Evolutionary conservation across 2,329 filamentous ascomycete genomes (phyloP).

Genomic region (Nakataea oryzae): DNA sequence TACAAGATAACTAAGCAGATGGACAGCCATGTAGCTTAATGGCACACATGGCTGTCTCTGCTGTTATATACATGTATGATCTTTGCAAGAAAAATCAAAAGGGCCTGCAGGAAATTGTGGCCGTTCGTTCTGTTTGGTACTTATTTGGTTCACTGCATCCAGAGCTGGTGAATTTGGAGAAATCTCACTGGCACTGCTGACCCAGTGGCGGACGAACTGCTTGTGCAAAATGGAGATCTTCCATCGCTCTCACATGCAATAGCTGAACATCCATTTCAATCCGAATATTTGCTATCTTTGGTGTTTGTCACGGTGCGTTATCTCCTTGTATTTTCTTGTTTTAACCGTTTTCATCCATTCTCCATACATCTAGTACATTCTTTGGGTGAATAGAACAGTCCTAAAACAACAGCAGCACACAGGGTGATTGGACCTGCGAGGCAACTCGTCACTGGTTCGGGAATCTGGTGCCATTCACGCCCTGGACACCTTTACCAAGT

Average conservation of each 20-base stretch:
- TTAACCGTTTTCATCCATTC: not conserved
- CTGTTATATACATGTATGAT: not conserved
- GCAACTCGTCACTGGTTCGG: slow-evolving; percentile 28
- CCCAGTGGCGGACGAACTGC: not conserved
- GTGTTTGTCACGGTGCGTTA: not conserved
- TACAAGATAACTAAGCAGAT: too few relatives aligned
- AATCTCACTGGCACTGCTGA: not conserved
- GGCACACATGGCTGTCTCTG: not conserved
- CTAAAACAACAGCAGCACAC: not conserved
- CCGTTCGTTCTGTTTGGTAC: not conserved
- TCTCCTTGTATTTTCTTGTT: not conserved
- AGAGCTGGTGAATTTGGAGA: not conserved
- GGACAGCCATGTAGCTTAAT: too few relatives aligned
- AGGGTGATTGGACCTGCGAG: not conserved
- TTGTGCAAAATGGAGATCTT: not conserved
- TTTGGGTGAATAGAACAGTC: not conserved
- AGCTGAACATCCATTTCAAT: not conserved
- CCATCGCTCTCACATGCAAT: not conserved
- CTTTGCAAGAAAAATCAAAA: not conserved
- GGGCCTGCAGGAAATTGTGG: not conserved
- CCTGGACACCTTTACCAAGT: slow-evolving; percentile 44
- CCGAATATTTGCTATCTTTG: not conserved
- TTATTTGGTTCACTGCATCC: not conserved
- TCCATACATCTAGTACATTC: not conserved
- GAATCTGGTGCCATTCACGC: slow-evolving; percentile 35